phyloP scores from a whole-genome alignment of 2,329 filamentous ascomycete species.

The Kalmusia sp. region DNA sequence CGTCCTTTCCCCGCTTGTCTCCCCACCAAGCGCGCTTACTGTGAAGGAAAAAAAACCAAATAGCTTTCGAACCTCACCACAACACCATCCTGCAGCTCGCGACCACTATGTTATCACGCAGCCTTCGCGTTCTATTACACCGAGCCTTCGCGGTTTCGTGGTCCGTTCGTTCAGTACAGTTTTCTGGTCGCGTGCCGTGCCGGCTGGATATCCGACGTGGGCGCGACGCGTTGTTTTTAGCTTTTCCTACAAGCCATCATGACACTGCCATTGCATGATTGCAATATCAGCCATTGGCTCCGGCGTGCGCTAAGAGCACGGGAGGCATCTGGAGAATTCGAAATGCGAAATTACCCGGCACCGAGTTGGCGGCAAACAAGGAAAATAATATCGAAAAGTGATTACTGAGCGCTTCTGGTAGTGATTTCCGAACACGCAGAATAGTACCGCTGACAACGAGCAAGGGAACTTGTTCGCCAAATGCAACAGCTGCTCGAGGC shows the following conservation, averaged over 20 bases:
- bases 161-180: too few relatives aligned
- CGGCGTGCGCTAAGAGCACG: constrained; percentile 23
- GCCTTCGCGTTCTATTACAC: too few relatives aligned
- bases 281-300: constrained; percentile 12
- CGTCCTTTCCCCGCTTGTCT: neutral
- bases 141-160: too few relatives aligned
- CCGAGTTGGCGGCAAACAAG: constrained; percentile 2
- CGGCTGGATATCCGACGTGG: constrained; percentile 11
- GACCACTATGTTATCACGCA: too few relatives aligned
- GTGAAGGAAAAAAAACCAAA: neutral
- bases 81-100: too few relatives aligned
- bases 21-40: neutral
- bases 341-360: constrained; percentile 25
- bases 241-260: neutral
- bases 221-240: constrained; percentile 21
- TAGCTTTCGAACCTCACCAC: too few relatives aligned
- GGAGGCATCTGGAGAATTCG: constrained; percentile 12
- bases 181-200: neutral
- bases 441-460: neutral
- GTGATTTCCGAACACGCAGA: neutral
- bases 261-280: neutral
- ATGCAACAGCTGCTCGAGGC: neutral
- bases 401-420: neutral
- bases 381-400: constrained; percentile 3
- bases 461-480: neutral